Evolutionary conservation across 31 red algal species (phyloP), one percentile per base, ranked within the genome.

Genomic region (Endocladia muricata): DNA sequence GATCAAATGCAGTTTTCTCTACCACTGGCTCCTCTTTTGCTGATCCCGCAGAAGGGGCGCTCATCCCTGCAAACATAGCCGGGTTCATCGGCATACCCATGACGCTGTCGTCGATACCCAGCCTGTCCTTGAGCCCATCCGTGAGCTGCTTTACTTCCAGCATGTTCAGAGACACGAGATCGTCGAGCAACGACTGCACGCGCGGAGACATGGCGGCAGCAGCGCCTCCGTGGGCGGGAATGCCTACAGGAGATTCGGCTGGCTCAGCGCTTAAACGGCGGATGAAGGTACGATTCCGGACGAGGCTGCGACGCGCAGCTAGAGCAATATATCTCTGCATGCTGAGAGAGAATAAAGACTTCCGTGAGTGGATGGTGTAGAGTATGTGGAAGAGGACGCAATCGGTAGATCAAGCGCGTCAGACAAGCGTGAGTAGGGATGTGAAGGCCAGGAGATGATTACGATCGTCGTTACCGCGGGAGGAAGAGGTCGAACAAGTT

Each of bases 1-100:
- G 57, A 90, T 93, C 87, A 55, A 99, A 99, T 0, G 76, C 83
- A 29, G 93, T 88, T 70, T 99, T 99, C 56, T 95, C 97, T 64
- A 68, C 74, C 2, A 61, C 81, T 69, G 62, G 61, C 60, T 88
- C 88, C n/a, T 59, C 97, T 25, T 80, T 41, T 3, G 84, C 71
- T 7, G 43, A 70, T 15, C 78, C 83, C 32, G 67, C 60, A 47
- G 55, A 76, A 25, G 78, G 56, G 26, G 44, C 63, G 4, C 33
- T 21, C 79, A 85, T 85, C 38, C 54, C 76, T 36, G 86, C 86
- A 64, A 93, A 78, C 70, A 81, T 81, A 8, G 89, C 84, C 3
- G 91, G 85, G 47, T 80, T 93, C 74, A 89, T 85, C 1, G 86
- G 75, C 83, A 92, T 91, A 7, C 70, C 78, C 21, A 73, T 56